Base-by-base conservation (phyloP, 495 filamentous ascomycete species). In the Darksidea phi region DNA sequence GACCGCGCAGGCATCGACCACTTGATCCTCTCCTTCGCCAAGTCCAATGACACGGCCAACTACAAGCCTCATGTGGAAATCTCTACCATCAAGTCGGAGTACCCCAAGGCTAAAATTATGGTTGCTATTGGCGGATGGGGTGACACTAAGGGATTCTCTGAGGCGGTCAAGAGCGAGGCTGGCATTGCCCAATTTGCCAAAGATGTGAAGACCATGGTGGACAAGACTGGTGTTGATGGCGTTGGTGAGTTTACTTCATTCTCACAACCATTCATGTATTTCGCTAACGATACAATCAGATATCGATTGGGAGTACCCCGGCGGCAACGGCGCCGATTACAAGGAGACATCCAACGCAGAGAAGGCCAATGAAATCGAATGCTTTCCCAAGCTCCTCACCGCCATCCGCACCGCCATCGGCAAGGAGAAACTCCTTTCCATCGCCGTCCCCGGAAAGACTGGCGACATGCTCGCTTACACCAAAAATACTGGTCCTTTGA, bases 291-390 rank as follows among this genome's bases (percentile, higher is more conserved):
- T 13, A 38, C 36, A 71, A 81, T 13, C 41, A 71, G 88, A 91
- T 59, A 83, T 90, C 55, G 87, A 91, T 68, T 91, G 88, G 88
- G 87, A 91, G 64, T 91, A 90, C 68, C 87, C 88, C 1, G 87
- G 86, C 28, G 88, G 88, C 43, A 90, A 91, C 68, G 88, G 88
- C 21, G 80, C 86, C 49, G 86, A 90, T 71, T 91, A 90, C 77
- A 89, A 86, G 57, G 62, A 79, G 52, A 68, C 79, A 7, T 84
- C 87, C n/a, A 90, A 90, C 73, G 73, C 76, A 0, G 67, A 73
- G 24, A 85, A 85, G 57, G 71, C 73, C 13, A 81, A 77, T 76
- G 84, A 91, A 66, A 83, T 89, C 46, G 71, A 76, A 48, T 82
- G 83, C 1, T 90, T 85, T 67, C 84, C 86, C 0, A 71, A 81